A percentile compares a stretch with the other conserved stretches of the same genome.
These are phyloP conservation scores for Plasmodium fragile DNA, from an alignment of 169 alveolate genomes.

Conservation along the genomic window DNA sequence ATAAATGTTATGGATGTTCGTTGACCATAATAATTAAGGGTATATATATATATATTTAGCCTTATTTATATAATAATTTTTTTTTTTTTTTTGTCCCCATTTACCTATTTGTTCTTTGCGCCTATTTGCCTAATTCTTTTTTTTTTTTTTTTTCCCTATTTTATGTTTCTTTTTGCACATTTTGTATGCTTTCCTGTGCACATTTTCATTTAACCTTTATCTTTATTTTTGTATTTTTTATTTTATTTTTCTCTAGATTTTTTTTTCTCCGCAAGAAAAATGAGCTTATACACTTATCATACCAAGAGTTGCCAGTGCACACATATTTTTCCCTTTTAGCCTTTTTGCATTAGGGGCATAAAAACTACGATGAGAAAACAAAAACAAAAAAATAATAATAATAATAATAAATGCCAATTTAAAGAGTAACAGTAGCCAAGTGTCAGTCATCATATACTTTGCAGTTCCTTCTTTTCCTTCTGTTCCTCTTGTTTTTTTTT, in stretches of 20 bases:
- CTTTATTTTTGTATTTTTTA: no score
- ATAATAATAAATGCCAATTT: background rate
- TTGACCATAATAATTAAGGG: background rate
- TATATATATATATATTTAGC: no score
- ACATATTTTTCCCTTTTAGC: background rate
- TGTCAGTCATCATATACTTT: background rate
- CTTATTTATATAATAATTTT: background rate
- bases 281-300: background rate
- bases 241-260: no score
- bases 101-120: background rate
- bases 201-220: background rate
- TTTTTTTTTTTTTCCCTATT: background rate
- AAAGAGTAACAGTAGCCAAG: background rate
- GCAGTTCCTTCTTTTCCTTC: background rate
- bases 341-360: background rate
- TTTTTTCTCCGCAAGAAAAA: background rate
- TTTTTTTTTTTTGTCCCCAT: background rate
- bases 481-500: background rate
- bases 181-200: background rate
- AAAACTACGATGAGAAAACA: background rate
- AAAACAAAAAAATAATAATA: no score
- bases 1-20: background rate
- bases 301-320: background rate
- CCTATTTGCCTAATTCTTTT: no score
- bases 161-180: background rate